A percentile compares a stretch with the other conserved stretches of the same genome.
phyloP scores from a whole-genome alignment of 805 yeast species.

The Sugiyamaella valdiviana region DNA sequence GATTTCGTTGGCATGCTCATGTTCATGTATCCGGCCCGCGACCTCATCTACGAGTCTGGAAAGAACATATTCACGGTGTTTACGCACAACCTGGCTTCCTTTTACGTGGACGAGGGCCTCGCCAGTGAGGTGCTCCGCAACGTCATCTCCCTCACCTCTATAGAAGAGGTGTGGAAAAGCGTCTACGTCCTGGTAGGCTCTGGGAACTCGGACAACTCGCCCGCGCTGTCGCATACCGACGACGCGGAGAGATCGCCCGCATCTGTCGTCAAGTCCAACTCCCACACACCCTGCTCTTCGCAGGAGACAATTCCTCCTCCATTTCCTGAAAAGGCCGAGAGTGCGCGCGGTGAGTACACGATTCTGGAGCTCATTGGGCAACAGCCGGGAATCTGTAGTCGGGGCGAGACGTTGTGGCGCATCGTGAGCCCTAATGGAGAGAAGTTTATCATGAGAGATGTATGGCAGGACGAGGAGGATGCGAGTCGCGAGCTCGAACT shows the following conservation, averaged over 20 bases:
- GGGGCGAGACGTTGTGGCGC: constrained; percentile 7
- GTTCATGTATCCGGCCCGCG: neutral
- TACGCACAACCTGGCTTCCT: constrained; percentile 1
- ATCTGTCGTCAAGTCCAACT: too few relatives aligned
- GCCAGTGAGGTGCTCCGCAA: neutral
- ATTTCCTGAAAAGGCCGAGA: neutral
- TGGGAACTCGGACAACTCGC: neutral
- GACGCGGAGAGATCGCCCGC: neutral
- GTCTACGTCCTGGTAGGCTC: neutral
- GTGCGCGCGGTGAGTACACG: neutral
- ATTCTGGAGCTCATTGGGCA: neutral
- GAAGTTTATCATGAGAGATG: constrained; percentile 4
- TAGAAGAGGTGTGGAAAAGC: neutral
- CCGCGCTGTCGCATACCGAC: neutral
- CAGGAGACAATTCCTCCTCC: neutral
- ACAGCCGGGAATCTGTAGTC: constrained; percentile 1
- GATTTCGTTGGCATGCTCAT: constrained; percentile 5
- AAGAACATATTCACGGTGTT: neutral
- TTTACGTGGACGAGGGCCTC: neutral
- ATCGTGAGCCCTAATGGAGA: neutral
- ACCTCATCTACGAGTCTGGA: neutral
- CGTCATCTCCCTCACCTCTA: neutral
- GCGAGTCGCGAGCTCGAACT: neutral
- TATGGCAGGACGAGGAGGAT: constrained; percentile 8
- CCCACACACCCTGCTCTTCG: neutral